phyloP scores from a whole-genome alignment of 352 stramenopile species.

The Phytopythium kandeliae region DNA sequence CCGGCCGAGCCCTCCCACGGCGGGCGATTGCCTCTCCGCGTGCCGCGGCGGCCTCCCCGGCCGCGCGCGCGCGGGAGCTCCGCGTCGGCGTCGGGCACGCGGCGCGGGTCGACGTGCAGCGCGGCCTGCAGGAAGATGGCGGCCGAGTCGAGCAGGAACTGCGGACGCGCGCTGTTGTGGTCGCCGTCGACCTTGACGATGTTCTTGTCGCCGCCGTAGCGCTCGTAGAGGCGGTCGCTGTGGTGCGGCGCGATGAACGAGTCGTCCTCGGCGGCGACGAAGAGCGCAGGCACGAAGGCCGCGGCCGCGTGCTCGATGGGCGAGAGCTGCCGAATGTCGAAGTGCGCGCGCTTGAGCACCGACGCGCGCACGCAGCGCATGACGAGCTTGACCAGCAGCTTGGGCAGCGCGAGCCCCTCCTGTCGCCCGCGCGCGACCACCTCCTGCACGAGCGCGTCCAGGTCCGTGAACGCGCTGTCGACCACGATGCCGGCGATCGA shows the following conservation, averaged over 20 bases:
- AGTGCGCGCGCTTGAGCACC: constrained; percentile 89
- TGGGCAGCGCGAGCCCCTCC: constrained; percentile 90
- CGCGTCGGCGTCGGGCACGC: constrained; percentile 31
- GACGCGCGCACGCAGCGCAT: constrained; percentile 89
- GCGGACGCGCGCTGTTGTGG: constrained; percentile 94
- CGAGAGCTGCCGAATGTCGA: constrained; percentile 76
- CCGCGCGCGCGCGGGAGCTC: constrained; percentile 14
- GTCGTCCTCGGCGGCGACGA: constrained; percentile 93
- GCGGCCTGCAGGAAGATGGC: constrained; percentile 95
- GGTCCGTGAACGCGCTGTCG: constrained; percentile 96
- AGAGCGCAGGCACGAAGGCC: constrained; percentile 96
- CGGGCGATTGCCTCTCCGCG: background rate
- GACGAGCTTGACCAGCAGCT: constrained; percentile 89
- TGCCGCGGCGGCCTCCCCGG: background rate
- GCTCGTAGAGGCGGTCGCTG: constrained; percentile 68
- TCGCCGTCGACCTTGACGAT: constrained; percentile 96
- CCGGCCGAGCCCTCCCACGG: constrained; percentile 21
- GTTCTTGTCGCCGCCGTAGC: constrained; percentile 98
- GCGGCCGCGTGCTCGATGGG: constrained; percentile 87
- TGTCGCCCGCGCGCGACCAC: constrained; percentile 95
- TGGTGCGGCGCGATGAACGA: constrained; percentile 93
- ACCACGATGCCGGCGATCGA: constrained; percentile 97
- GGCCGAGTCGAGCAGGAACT: constrained; percentile 94
- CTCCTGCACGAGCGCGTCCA: constrained; percentile 95
- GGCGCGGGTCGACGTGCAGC: constrained; percentile 67